Percentiles rank a stretch among this genome's conserved stretches.
These are phyloP conservation scores for Kwoniella sp. DNA, from an alignment of 768 basidiomycete species.

Conservation along the genomic window DNA sequence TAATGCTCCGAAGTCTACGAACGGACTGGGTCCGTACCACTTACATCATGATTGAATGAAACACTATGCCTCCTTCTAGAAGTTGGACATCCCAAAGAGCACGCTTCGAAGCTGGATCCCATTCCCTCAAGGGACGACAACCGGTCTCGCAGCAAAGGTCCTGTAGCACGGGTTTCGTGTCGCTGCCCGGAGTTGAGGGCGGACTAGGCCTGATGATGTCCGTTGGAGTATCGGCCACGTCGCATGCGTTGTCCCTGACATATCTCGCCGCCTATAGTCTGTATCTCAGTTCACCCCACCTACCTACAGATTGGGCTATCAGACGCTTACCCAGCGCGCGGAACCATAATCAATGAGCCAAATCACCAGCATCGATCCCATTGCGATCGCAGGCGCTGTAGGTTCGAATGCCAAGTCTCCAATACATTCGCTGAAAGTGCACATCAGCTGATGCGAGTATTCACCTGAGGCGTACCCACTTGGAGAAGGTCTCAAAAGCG, in stretches of 20 bases:
- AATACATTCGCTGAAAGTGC: slow-evolving; percentile 9
- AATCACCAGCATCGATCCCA: slow-evolving; percentile 16
- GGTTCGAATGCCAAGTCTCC: slow-evolving; percentile 14
- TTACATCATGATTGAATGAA: slow-evolving; percentile 16
- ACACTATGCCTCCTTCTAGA: slow-evolving; percentile 12
- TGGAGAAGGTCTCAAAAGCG: slow-evolving; percentile 14
- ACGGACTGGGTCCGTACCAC: too few species aligned
- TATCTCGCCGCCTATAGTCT: not conserved
- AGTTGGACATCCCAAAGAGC: slow-evolving; percentile 18
- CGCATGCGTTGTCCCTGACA: not conserved
- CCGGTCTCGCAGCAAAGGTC: slow-evolving; percentile 13
- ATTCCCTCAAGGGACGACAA: slow-evolving; percentile 7
- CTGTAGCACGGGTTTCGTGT: slow-evolving; percentile 12
- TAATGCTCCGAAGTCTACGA: too few species aligned
- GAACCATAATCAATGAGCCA: slow-evolving; percentile 14
- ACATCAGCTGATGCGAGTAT: not conserved
- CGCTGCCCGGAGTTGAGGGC: not conserved
- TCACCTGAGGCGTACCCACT: not conserved
- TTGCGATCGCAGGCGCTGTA: slow-evolving; percentile 15
- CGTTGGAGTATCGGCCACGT: not conserved
- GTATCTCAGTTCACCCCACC: too few species aligned
- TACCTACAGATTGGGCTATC: too few species aligned
- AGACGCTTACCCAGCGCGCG: slow-evolving; percentile 13
- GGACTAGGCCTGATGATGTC: not conserved
- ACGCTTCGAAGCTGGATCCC: slow-evolving; percentile 10